phyloP scores from a whole-genome alignment of 306 rosid species.

The Prunus persica region DNA sequence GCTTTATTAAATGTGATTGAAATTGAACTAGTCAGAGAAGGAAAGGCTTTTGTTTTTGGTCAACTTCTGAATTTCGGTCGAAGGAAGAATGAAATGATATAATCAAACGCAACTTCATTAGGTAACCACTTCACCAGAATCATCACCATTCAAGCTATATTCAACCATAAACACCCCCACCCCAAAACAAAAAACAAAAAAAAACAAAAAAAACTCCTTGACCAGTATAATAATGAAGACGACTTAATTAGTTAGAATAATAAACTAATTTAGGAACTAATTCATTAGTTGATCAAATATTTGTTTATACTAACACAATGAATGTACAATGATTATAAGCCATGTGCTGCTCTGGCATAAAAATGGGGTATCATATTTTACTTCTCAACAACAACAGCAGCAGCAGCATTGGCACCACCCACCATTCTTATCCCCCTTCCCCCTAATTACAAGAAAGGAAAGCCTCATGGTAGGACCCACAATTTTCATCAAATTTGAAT shows the following conservation, averaged over 20 bases:
- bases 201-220: no score
- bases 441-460: background rate
- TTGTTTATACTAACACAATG: background rate
- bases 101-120: background rate
- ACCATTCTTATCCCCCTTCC: background rate
- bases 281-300: background rate
- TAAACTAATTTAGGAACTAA: background rate
- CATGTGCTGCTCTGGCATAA: slow-evolving; percentile 12
- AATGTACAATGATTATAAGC: background rate
- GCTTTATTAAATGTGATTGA: no score
- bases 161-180: background rate
- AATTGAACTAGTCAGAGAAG: background rate
- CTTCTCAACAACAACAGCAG: background rate
- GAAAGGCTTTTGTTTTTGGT: background rate
- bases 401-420: background rate
- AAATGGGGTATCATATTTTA: background rate
- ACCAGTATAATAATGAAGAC: background rate
- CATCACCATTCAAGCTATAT: background rate
- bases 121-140: slow-evolving; percentile 1
- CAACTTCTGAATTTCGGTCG: no score
- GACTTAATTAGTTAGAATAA: background rate
- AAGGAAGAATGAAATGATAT: no score
- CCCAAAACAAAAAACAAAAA: fast-evolving
- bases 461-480: slow-evolving; percentile 17
- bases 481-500: background rate